Evolutionary conservation across 495 filamentous ascomycete genomes (phyloP).

Genomic region (Chlorociboria aeruginascens): DNA sequence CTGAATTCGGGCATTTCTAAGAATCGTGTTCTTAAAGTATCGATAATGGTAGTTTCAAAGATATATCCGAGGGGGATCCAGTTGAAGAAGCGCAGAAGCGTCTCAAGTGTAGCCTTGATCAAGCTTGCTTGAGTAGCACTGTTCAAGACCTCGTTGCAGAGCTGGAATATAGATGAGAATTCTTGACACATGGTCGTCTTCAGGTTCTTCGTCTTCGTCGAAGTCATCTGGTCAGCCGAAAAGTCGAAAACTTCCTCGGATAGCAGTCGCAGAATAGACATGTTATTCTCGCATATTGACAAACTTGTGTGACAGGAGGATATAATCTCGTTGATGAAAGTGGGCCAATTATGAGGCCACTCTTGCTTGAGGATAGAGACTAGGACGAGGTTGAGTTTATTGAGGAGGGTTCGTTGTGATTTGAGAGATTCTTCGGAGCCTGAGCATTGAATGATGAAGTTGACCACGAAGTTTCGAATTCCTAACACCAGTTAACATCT

Average conservation of each 20-base stretch:
- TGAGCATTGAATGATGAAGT: constrained; percentile 91
- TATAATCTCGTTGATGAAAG: constrained; percentile 99
- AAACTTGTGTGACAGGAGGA: constrained; percentile 87
- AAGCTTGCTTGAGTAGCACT: constrained; percentile 79
- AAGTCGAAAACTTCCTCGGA: constrained; percentile 99
- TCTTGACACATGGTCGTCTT: constrained; percentile 98
- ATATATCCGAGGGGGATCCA: constrained; percentile 99
- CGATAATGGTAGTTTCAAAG: constrained; percentile 94
- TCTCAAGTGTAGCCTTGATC: constrained; percentile 89
- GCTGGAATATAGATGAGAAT: constrained; percentile 93
- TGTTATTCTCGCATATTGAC: constrained; percentile 99
- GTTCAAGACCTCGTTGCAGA: constrained; percentile 86
- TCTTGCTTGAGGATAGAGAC: constrained; percentile 98
- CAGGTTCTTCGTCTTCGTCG: constrained; percentile 83
- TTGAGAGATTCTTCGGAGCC: constrained; percentile 75
- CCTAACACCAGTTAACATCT: constrained; percentile 31
- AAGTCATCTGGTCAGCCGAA: constrained; percentile 97
- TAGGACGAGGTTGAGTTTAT: constrained; percentile 95
- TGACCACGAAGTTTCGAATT: constrained; percentile 97
- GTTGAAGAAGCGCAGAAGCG: constrained; percentile 88
- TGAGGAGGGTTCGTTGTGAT: constrained; percentile 73
- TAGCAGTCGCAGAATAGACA: constrained; percentile 90
- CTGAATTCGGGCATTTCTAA: constrained; percentile 85
- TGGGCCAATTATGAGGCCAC: constrained; percentile 99
- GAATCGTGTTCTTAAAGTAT: constrained; percentile 82